Base-by-base conservation (phyloP, 371 early-diverging fungal species). In the Dichotomocladium elegans region DNA sequence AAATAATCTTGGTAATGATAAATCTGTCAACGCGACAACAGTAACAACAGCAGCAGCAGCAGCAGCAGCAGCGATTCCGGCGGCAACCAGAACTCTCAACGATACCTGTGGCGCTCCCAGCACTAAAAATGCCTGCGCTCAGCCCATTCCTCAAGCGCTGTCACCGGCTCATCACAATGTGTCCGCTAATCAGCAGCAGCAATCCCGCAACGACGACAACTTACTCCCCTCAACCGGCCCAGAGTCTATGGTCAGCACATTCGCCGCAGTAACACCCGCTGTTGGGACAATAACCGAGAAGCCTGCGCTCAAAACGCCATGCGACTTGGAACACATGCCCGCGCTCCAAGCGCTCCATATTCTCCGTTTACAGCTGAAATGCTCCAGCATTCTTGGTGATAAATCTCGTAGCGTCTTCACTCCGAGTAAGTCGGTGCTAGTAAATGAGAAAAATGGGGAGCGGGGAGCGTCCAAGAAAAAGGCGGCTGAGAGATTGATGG, bases 351-450 rank as follows among this genome's bases (percentile, higher is more conserved):
- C 70, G 5, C 41, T 70, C 4, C 74, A 74, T 43, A 58, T 74
- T 9, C 28, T 68, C 1, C 47, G 65, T n/a, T 44, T 74, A 1
- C 74, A 74, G 43, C 47, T 74, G 24, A 74, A 74, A 37, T 19
- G 62, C 3, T 53, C 55, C 2, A 70, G 62, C 35, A 57, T 74
- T 40, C 47, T 70, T 4, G 68, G 70, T 10, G 41, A 52, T 4
- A 45, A 43, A 27, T 52, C 45, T 12, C 45, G 45, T 1, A 35
- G 47, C 19, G 35, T 60, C 21, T 31, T 70, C 9, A 40, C 58
- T 24, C 74, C 74, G 4, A 70, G 74, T 74, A 70, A 70, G 64
- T 61, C 9, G 7, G n/a, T n/a, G n/a, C n/a, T n/a, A n/a, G n/a
- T n/a, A n/a, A n/a, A n/a, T n/a, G n/a, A n/a, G n/a, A n/a, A n/a